Evolutionary conservation across 23 red algal species (phyloP), one percentile per base, ranked within the genome.

Genomic region (Cyanidiococcus yangmingshanensis): DNA sequence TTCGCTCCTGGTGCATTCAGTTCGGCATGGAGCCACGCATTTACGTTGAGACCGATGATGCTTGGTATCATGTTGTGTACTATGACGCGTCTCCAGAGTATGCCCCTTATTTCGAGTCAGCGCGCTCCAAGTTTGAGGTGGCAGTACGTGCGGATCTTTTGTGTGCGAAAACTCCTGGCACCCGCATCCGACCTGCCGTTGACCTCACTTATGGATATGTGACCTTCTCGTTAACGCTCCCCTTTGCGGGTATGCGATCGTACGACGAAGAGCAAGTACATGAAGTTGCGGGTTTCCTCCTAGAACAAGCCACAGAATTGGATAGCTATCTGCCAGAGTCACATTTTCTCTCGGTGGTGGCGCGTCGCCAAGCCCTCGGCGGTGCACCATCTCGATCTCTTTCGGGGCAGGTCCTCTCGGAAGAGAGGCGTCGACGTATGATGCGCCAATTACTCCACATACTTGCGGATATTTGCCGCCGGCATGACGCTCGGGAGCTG

Each of bases 1-100:
- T 71, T 7, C 63, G 63, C n/a, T 71, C 63, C n/a, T 71, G 63
- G 63, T 71, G 63, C 32, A 35, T 71, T 7, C 63, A 71, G 63
- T 71, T 71, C 27, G 63, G 63, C 32, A 32, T 32, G 16, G 63
- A 71, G 27, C 63, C 63, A 35, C 63, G 63, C 63, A 25, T 71
- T 7, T 71, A 32, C 63, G 63, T 71, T 12, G 63, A 71, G 63
- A 71, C 63, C 12, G 63, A 71, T 35, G 63, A 71, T 29, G 63
- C 63, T 29, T 71, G 63, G 63, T 71, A 71, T 30, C 63, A 71
- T 29, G 63, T 71, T 2, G 63, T 71, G 63, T 71, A 71, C 27
- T 71, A 71, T 29, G 21, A 30, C 3, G 63, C 63, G 27, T 25
- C 63, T 12, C 63, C 63, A 35, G 63, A 71, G 63, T 71, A 71